Evolutionary conservation across 176 grass and related monocot genomes (phyloP), one percentile per base, ranked within the genome.

Genomic region (Pontederia crassipes): DNA sequence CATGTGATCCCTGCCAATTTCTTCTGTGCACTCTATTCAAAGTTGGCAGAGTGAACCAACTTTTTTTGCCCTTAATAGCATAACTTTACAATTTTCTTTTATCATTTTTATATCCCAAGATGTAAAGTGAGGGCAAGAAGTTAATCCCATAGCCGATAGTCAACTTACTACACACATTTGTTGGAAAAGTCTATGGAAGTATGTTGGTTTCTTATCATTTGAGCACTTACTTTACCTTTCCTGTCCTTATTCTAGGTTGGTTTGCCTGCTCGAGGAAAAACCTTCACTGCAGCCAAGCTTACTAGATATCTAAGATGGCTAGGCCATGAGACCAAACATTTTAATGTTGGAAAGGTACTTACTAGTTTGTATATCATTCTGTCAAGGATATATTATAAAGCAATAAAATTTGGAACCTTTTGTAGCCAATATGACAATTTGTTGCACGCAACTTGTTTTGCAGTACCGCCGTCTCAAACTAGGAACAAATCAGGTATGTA

Each of bases 291-390:
- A 71, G 92, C 87, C 82, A 97, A 97, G 72, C 87, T 97, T 67
- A 88, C 87, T 80, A 87, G 92, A 80, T 97, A 97, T 76, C 77
- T 97, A 53, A 78, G 92, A 78, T 97, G 92, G 92, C 83, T 91
- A 75, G 92, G 92, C 75, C 92, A 97, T 77, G 87, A 91, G 88
- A 97, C 92, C 61, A 97, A 91, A 66, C 93, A 97, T 81, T 97
- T 97, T 77, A 97, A 97, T 83, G 87, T 97, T 74, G 93, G 87
- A 52, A 97, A 97, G 87, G 93, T 97, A 66, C 78, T 52, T 54
- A 70, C 63, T 72, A 70, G 17, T 11, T 50, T 77, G 69, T 71
- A 55, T 28, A 54, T 71, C 28, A 69, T 71, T 63, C 58, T 64
- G 26, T 17, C 50, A 40, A 40, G 32, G 32, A 40, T 40, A 3